phyloP scores from a whole-genome alignment of 2,329 filamentous ascomycete species.

The Xylariomycetidae sp. region DNA sequence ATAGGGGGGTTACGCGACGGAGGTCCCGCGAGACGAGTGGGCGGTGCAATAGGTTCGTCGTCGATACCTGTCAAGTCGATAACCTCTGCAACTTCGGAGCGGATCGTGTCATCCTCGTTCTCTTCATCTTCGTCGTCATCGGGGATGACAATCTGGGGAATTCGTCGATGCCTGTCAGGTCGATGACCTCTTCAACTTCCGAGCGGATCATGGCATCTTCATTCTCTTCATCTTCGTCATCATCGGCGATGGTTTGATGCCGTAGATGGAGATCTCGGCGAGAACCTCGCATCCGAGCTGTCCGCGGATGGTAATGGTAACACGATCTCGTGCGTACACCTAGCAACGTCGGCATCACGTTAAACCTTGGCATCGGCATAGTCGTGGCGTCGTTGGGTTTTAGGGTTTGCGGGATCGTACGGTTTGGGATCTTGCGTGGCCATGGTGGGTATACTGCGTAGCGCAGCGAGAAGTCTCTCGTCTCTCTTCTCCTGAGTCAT shows the following conservation, averaged over 20 bases:
- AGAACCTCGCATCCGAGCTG: too few relatives aligned
- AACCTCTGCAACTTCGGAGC: slow-evolving; percentile 14
- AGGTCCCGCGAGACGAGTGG: not conserved
- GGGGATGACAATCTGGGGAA: too few relatives aligned
- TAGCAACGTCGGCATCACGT: slow-evolving; percentile 35
- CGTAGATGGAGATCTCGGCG: too few relatives aligned
- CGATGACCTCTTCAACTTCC: slow-evolving; percentile 18
- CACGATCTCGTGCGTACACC: too few relatives aligned
- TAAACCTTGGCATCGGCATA: slow-evolving; percentile 41
- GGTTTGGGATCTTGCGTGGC: slow-evolving; percentile 37
- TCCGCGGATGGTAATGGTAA: too few relatives aligned
- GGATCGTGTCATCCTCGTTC: slow-evolving; percentile 6
- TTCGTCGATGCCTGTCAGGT: slow-evolving; percentile 14
- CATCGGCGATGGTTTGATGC: not conserved
- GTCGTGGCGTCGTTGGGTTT: slow-evolving; percentile 29
- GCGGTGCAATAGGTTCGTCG: not conserved
- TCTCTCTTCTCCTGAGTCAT: slow-evolving; percentile 32
- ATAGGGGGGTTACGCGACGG: slow-evolving; percentile 11
- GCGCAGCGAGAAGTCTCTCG: too few relatives aligned
- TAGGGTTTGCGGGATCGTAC: slow-evolving; percentile 26
- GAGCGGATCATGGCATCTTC: slow-evolving; percentile 7
- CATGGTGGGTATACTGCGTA: too few relatives aligned
- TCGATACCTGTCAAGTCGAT: slow-evolving; percentile 19
- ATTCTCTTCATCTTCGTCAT: slow-evolving; percentile 1
- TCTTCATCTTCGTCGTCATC: not conserved